Percentiles rank a stretch among this genome's conserved stretches.
Evolutionary conservation across 2,329 filamentous ascomycete genomes (phyloP).

Genomic region (Colletotrichum tamarilloi): DNA sequence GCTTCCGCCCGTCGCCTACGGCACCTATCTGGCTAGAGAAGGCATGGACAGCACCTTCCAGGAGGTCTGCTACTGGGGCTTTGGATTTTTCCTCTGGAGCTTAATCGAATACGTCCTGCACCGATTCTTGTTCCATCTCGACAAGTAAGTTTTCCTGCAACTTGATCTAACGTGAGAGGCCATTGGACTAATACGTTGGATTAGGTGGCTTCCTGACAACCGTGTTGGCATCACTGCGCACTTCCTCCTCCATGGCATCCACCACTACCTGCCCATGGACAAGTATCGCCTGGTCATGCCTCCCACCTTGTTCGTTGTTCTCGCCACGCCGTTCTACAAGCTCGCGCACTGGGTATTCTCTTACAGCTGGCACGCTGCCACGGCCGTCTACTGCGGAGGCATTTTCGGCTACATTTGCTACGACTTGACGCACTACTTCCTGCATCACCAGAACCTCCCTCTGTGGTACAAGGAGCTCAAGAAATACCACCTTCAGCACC

Average conservation of each 20-base stretch:
- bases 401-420: constrained; percentile 97
- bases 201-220: constrained; percentile 89
- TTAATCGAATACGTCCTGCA: constrained; percentile 91
- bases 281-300: constrained; percentile 98
- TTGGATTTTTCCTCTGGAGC: constrained; percentile 86
- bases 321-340: constrained; percentile 93
- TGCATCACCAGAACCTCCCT: constrained; percentile 94
- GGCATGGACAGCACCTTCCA: constrained; percentile 64
- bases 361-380: constrained; percentile 86
- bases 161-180: not conserved
- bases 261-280: constrained; percentile 99
- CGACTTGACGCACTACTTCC: constrained; percentile 97
- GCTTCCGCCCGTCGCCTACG: constrained; percentile 84
- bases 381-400: constrained; percentile 85
- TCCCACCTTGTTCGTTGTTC: constrained; percentile 83
- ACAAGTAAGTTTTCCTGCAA: constrained; percentile 71
- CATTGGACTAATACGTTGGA: constrained; percentile 43
- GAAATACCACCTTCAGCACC: constrained; percentile 97
- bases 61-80: constrained; percentile 71
- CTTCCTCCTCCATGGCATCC: constrained; percentile 95
- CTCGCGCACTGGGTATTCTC: constrained; percentile 85
- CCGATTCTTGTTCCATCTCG: constrained; percentile 92
- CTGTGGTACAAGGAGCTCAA: constrained; percentile 91
- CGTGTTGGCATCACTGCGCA: constrained; percentile 86
- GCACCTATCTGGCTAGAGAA: constrained; percentile 71